phyloP scores from a whole-genome alignment of 2,329 filamentous ascomycete species.

The Penicillium sp. region DNA sequence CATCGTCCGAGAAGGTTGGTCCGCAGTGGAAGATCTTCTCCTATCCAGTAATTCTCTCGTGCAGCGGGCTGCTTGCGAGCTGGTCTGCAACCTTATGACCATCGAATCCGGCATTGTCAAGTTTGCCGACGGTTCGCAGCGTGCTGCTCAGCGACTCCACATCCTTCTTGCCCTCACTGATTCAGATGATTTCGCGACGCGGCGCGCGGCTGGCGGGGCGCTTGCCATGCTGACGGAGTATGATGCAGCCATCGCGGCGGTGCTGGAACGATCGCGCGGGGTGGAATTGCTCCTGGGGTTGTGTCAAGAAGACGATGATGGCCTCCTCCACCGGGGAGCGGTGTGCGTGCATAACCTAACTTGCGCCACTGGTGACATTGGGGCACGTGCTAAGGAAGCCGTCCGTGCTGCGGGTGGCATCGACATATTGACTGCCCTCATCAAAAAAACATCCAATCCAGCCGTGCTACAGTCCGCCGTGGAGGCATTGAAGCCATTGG shows the following conservation, averaged over 20 bases:
- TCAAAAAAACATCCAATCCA: constrained; percentile 66
- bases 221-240: constrained; percentile 80
- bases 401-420: constrained; percentile 64
- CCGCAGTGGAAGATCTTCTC: constrained; percentile 77
- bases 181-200: constrained; percentile 74
- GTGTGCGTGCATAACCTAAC: constrained; percentile 75
- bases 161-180: constrained; percentile 86
- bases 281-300: constrained; percentile 76
- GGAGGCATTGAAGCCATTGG: constrained; percentile 68
- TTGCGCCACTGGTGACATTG: constrained; percentile 61
- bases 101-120: constrained; percentile 47
- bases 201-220: constrained; percentile 83
- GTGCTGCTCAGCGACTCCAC: constrained; percentile 73
- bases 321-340: constrained; percentile 63
- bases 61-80: constrained; percentile 78
- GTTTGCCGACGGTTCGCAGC: constrained; percentile 56
- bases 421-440: constrained; percentile 66
- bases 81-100: constrained; percentile 78
- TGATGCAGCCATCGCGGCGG: constrained; percentile 68
- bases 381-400: constrained; percentile 59
- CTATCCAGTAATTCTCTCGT: constrained; percentile 73
- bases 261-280: constrained; percentile 70
- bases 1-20: constrained; percentile 73
- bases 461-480: constrained; percentile 71
- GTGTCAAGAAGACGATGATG: constrained; percentile 66